These are phyloP conservation scores for Irpex rosettiformis DNA, from an alignment of 1,284 basidiomycete genomes.

Conservation along the genomic window DNA sequence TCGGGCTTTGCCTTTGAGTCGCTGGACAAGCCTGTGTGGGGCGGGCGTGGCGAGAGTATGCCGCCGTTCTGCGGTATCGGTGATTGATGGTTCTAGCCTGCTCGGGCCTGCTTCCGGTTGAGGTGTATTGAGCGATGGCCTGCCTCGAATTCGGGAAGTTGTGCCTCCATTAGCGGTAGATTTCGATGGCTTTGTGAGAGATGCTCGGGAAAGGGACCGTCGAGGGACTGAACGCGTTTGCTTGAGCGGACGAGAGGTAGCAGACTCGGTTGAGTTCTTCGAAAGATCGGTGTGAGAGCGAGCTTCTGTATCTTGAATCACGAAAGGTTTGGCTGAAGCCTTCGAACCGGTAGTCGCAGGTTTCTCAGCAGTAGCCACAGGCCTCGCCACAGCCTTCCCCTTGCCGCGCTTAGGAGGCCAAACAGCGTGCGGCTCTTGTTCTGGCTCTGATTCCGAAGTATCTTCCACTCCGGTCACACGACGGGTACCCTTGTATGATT, in stretches of 20 bases:
- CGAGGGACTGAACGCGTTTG: background rate
- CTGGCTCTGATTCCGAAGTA: background rate
- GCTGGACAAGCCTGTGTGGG: background rate
- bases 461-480: slow-evolving; percentile 14
- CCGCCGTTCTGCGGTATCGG: background rate
- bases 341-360: background rate
- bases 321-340: background rate
- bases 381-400: slow-evolving; percentile 13
- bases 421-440: background rate
- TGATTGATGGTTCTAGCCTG: background rate
- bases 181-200: background rate
- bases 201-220: background rate
- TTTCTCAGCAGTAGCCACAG: background rate
- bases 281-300: background rate
- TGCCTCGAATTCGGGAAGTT: background rate
- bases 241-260: background rate
- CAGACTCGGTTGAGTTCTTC: background rate
- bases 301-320: background rate
- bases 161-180: background rate
- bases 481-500: slow-evolving; percentile 6
- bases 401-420: slow-evolving; percentile 15
- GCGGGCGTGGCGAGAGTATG: background rate
- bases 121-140: background rate
- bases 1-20: background rate
- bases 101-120: background rate